A percentile compares a stretch with the other conserved stretches of the same genome.
Evolutionary conservation across 371 early-diverging fungal genomes (phyloP).

Genomic region (Thermomucor indicae-seudaticae): DNA sequence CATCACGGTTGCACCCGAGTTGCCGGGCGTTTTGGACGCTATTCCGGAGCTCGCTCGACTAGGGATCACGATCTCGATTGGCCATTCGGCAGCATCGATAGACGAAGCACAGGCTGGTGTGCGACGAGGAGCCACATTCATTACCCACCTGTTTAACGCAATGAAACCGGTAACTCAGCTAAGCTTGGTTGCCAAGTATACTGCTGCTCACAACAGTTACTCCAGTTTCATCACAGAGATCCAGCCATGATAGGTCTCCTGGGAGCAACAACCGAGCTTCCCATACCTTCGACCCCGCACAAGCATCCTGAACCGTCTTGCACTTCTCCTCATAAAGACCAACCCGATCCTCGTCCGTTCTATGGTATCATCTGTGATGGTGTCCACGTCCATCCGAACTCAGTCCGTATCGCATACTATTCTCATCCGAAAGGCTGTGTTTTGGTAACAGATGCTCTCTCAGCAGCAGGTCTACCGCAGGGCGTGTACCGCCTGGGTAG

Average conservation of each 20-base stretch:
- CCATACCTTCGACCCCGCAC: slow-evolving; percentile 17
- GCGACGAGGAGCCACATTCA: slow-evolving; percentile 59
- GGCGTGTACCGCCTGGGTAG: slow-evolving; percentile 73
- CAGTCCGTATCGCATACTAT: slow-evolving; percentile 76
- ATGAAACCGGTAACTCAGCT: slow-evolving; percentile 62
- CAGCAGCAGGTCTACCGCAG: slow-evolving; percentile 70
- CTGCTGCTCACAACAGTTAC: slow-evolving; percentile 1
- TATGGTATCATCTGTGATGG: slow-evolving; percentile 81
- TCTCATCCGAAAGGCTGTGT: slow-evolving; percentile 71
- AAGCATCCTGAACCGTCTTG: slow-evolving; percentile 28
- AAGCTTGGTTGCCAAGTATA: neutral
- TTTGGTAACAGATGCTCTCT: slow-evolving; percentile 78
- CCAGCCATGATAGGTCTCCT: slow-evolving; percentile 75
- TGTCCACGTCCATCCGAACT: slow-evolving; percentile 78
- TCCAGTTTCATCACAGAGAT: slow-evolving; percentile 73
- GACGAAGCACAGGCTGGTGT: slow-evolving; percentile 71
- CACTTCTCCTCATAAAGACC: slow-evolving; percentile 21
- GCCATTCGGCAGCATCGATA: slow-evolving; percentile 72
- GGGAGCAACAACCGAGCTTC: slow-evolving; percentile 51
- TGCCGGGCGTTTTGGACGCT: slow-evolving; percentile 68
- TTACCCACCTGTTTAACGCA: slow-evolving; percentile 85
- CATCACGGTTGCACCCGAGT: slow-evolving; percentile 81
- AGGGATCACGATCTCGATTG: slow-evolving; percentile 67
- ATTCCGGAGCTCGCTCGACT: slow-evolving; percentile 65
- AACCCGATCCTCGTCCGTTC: slow-evolving; percentile 60